These are phyloP conservation scores for Tetradesmus lagerheimii DNA, from an alignment of 139 green algal genomes.

Conservation along the genomic window DNA sequence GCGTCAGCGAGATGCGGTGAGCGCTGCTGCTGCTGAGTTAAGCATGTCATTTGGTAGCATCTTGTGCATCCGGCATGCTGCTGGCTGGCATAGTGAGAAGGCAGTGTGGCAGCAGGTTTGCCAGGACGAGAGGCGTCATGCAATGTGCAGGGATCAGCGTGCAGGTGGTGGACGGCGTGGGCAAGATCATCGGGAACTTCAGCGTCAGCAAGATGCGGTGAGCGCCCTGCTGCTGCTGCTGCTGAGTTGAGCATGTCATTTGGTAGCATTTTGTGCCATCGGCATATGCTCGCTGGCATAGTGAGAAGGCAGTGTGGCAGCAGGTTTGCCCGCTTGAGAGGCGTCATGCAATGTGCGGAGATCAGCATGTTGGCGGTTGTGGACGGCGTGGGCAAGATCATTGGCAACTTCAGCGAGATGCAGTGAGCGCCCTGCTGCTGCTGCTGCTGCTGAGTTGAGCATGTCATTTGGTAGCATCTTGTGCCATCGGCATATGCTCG, in stretches of 20 bases:
- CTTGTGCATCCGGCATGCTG: no score
- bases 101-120: no score
- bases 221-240: neutral
- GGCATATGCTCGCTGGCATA: no score
- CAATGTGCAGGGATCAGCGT: no score
- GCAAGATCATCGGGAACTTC: slow-evolving; percentile 75
- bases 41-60: neutral
- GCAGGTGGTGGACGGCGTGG: slow-evolving; percentile 61
- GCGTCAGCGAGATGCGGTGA: slow-evolving; percentile 62
- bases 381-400: slow-evolving; percentile 60
- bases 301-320: no score
- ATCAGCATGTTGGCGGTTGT: no score
- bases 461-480: neutral
- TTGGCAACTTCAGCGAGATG: slow-evolving; percentile 75
- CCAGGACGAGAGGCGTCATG: no score
- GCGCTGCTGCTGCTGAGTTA: neutral
- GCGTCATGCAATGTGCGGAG: no score
- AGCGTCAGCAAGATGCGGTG: slow-evolving; percentile 63
- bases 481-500: no score
- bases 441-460: neutral
- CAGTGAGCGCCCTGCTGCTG: no score
- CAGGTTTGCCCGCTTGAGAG: no score
- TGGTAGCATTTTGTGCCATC: neutral
- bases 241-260: neutral
- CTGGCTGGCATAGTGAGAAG: no score